Percentiles rank a stretch among this genome's conserved stretches.
phyloP scores from a whole-genome alignment of 495 filamentous ascomycete genomes.

The Pyrenula massariospora region DNA sequence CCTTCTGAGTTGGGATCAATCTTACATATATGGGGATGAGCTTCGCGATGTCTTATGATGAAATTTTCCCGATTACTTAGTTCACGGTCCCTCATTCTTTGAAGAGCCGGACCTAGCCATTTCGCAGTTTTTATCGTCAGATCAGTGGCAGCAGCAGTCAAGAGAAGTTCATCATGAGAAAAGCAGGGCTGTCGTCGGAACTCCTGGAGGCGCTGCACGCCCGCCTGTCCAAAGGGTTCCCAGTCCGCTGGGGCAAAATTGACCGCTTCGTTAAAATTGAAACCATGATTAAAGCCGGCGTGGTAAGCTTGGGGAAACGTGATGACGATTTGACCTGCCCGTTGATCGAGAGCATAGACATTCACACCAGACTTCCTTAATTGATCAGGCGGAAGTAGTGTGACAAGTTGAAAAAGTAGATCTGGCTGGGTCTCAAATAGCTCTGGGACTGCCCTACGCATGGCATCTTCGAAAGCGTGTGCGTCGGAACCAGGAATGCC shows the following conservation, averaged over 20 bases:
- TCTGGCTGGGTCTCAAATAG: conserved; percentile 96
- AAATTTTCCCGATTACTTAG: conserved; percentile 54
- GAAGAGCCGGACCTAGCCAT: conserved; percentile 83
- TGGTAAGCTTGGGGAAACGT: conserved; percentile 91
- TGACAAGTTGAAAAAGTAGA: conserved; percentile 92
- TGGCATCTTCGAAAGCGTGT: conserved; percentile 87
- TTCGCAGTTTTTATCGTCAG: conserved; percentile 85
- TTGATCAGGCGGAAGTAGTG: conserved; percentile 84
- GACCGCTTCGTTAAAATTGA: conserved; percentile 99
- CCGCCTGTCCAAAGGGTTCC: conserved; percentile 84
- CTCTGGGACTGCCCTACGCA: conserved; percentile 90
- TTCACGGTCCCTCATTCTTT: conserved; percentile 65
- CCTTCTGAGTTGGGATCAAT: conserved; percentile 14
- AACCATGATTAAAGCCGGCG: conserved; percentile 88
- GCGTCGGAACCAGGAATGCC: conserved; percentile 91
- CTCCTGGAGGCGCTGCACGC: conserved; percentile 73
- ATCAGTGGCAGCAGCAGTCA: conserved; percentile 71
- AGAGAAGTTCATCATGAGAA: conserved; percentile 91
- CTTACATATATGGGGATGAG: conserved; percentile 33
- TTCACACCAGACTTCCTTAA: conserved; percentile 89
- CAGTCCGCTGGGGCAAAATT: conserved; percentile 97
- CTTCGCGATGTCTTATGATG: conserved; percentile 48
- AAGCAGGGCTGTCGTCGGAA: conserved; percentile 93
- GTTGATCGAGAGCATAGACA: conserved; percentile 86
- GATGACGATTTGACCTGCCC: conserved; percentile 91